Base-by-base conservation (phyloP, 2,329 filamentous ascomycete species). In the Monilinia laxa region DNA sequence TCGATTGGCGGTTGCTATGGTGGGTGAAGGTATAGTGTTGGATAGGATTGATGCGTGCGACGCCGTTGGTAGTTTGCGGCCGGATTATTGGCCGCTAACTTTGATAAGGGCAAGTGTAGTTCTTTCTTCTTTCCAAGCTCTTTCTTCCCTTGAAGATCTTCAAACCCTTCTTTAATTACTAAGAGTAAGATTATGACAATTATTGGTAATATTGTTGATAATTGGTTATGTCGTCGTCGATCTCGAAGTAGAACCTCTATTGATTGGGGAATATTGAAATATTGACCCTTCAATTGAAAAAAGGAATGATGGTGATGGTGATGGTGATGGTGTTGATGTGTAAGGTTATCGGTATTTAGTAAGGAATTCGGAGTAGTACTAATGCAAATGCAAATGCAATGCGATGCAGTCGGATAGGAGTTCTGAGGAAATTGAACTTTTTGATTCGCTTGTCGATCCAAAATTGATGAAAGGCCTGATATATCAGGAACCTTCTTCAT, bases 31-130 rank as follows among this genome's bases (percentile, higher is more conserved):
- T 54, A 56, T 68, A 53, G 62, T 66, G 65, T 68, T 64, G 65
- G 70, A 56, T 64, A 70, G 70, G 28, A 60, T 70, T 66, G 63
- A 69, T 67, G 69, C 70, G 66, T 73, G 73, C 62, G 73, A 74
- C 66, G 73, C 74, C 74, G 73, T 73, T 74, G 70, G 67, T 67
- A 68, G 70, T 70, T 68, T 45, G 69, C 65, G 71, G 70, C 68
- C 63, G 40, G 38, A 52, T 54, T 58, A 55, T 55, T 31, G 66
- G 60, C 49, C 60, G 66, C 64, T 45, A 53, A 54, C 40, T 47
- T 25, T 54, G 42, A 52, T 52, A 65, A 65, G 62, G n/a, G 42
- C 6, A 47, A n/a, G 45, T 47, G 10, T 25, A 25, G 35, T 10
- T 28, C 35, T 31, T 53, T 20, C 56, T 25, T 49, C 42, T 52